These are phyloP conservation scores for Ogataea pignaliae DNA, from an alignment of 805 yeast genomes.

Conservation along the genomic window DNA sequence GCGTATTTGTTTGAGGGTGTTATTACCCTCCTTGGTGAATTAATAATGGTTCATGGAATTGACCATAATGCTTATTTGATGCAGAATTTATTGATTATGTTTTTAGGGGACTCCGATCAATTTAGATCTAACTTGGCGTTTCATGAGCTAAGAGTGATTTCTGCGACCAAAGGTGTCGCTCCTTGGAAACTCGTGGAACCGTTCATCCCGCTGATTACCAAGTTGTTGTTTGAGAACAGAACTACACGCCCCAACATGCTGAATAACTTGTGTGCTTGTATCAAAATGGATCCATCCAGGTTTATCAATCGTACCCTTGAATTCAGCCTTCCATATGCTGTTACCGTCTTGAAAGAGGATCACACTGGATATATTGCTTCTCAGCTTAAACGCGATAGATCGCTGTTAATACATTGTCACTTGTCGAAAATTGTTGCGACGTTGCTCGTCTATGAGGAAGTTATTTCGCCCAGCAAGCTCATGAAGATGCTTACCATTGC, in stretches of 20 bases:
- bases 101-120: conserved; percentile 59
- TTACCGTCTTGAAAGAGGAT: conserved; percentile 61
- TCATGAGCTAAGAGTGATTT: conserved; percentile 55
- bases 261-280: conserved; percentile 55
- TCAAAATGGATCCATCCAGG: conserved; percentile 56
- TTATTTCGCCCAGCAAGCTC: conserved; percentile 46
- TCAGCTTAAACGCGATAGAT: conserved; percentile 40
- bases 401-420: conserved; percentile 44
- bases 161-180: conserved; percentile 52
- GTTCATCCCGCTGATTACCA: conserved; percentile 67
- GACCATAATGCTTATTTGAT: conserved; percentile 69
- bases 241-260: conserved; percentile 49
- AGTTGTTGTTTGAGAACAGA: conserved; percentile 53
- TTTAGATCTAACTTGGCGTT: conserved; percentile 67
- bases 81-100: conserved; percentile 59
- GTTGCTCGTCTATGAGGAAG: conserved; percentile 46
- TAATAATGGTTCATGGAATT: conserved; percentile 50
- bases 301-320: conserved; percentile 67
- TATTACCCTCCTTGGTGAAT: conserved; percentile 57
- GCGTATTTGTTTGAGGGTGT: conserved; percentile 53
- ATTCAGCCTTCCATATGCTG: conserved; percentile 71
- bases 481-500: conserved; percentile 49
- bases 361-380: conserved; percentile 60
- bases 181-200: conserved; percentile 82
- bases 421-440: conserved; percentile 54